These are phyloP conservation scores for Leishmania turanica DNA, from an alignment of 208 protist species.

Conservation along the genomic window DNA sequence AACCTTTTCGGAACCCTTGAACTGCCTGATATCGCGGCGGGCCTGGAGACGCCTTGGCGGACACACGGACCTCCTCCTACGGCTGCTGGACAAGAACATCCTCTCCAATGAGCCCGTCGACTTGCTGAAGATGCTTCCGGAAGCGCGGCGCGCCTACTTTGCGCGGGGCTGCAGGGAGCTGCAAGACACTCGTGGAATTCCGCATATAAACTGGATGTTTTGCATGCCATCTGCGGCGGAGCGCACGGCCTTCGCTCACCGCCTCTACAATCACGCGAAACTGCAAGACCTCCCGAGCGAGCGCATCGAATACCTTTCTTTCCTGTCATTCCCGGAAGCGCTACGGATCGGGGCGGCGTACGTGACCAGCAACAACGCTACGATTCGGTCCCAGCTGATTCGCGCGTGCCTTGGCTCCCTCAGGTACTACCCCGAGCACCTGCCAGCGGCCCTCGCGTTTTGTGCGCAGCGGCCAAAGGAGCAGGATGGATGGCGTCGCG, in stretches of 20 bases:
- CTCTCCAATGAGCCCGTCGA: neutral
- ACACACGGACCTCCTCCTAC: conserved; percentile 12
- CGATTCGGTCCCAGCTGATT: conserved; percentile 14
- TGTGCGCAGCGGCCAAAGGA: conserved; percentile 35
- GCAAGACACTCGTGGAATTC: neutral
- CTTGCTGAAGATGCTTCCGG: neutral
- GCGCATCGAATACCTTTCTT: conserved; percentile 22
- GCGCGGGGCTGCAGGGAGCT: neutral
- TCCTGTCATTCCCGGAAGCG: conserved; percentile 24
- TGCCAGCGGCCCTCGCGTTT: conserved; percentile 26
- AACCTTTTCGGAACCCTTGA: neutral
- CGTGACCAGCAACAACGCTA: conserved; percentile 18
- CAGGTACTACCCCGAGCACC: conserved; percentile 26
- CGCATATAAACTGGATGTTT: neutral
- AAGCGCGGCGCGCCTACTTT: conserved; percentile 20
- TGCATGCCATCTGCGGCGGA: conserved; percentile 12
- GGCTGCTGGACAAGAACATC: conserved; percentile 15
- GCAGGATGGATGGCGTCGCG: conserved; percentile 29
- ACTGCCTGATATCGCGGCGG: neutral
- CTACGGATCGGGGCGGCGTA: conserved; percentile 9
- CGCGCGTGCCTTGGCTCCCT: conserved; percentile 3
- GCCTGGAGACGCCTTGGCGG: neutral
- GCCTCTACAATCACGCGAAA: conserved; percentile 4
- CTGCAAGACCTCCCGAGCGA: conserved; percentile 12
- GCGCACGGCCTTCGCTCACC: conserved; percentile 18